Percentiles rank a stretch among this genome's conserved stretches.
Conservation (phyloP, 495 filamentous ascomycete genomes). For the Xylaria longipes region DNA sequence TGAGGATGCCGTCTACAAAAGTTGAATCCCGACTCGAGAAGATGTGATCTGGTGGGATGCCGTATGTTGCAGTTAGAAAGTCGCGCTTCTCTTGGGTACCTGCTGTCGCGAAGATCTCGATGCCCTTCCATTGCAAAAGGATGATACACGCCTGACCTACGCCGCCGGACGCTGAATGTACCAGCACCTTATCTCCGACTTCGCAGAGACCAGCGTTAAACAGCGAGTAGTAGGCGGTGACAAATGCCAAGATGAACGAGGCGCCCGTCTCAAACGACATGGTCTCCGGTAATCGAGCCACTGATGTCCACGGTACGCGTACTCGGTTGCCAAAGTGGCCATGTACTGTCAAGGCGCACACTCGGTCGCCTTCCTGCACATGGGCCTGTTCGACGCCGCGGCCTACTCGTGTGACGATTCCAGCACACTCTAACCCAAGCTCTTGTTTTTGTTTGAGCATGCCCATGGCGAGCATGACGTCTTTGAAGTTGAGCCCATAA, state of each 20-base stretch:
- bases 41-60: constrained; percentile 56
- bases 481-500: constrained; percentile 35
- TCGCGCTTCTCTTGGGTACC: constrained; percentile 50
- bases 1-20: constrained; percentile 51
- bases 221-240: constrained; percentile 58
- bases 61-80: constrained; percentile 52
- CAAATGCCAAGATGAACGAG: constrained; percentile 58
- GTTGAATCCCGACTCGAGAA: constrained; percentile 49
- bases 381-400: constrained; percentile 47
- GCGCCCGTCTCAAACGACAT: constrained; percentile 57
- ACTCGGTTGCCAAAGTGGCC: constrained; percentile 37
- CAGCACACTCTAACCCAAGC: constrained; percentile 52
- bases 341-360: constrained; percentile 44
- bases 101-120: constrained; percentile 62
- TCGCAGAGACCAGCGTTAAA: constrained; percentile 42
- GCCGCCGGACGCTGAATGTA: constrained; percentile 60
- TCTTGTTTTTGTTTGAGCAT: constrained; percentile 41
- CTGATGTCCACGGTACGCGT: constrained; percentile 23
- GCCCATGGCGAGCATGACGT: constrained; percentile 60
- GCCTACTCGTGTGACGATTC: constrained; percentile 60
- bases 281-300: constrained; percentile 47
- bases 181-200: constrained; percentile 59
- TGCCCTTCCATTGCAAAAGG: constrained; percentile 54
- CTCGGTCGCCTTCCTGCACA: constrained; percentile 8
- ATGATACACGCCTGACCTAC: constrained; percentile 63